Evolutionary conservation across 768 basidiomycete genomes (phyloP), one percentile per base, ranked within the genome.

Genomic region (Galerina sulciceps): DNA sequence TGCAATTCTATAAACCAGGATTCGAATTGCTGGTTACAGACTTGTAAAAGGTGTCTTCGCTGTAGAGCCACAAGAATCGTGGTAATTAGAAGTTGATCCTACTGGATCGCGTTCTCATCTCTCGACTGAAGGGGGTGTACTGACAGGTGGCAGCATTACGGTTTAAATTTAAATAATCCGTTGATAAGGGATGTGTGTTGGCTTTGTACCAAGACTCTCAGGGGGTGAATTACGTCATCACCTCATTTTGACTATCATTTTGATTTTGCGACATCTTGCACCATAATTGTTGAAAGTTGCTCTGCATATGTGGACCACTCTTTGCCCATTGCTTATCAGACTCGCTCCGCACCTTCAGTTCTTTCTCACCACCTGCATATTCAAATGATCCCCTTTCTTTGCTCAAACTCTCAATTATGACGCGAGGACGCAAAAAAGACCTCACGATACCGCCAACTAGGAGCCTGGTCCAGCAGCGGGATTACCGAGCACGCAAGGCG

Each of bases 361-460:
- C 51, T 53, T 45, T 53, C 59, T 63, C 50, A 38, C 58, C 54
- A 55, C 36, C 49, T 58, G 53, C 52, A 53, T 55, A 56, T 65
- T 58, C 46, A 62, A 45, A 63, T 60, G 56, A 20, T 34, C 40
- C 50, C 51, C 41, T 44, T 52, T 18, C 61, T 53, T 47, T 40
- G 38, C 3, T 48, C 26, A 31, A 8, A 49, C 60, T 44, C 53
- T 23, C 45, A 49, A 41, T 61, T 42, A 87, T 88, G 86, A 82
- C 85, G 51, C 77, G 86, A 71, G 86, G 86, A 42, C 83, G 86
- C 64, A 85, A 86, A 72, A 86, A 85, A 71, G 85, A 88, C 72
- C 71, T 82, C 37, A 82, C 84, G 20, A 85, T 84, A 51, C 84
- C 85, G 22, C 79, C 84, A 3, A 80, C 83, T 18, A 80, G 86